Evolutionary conservation across 495 filamentous ascomycete genomes (phyloP).

Genomic region (Hypoxylon subgilvum): DNA sequence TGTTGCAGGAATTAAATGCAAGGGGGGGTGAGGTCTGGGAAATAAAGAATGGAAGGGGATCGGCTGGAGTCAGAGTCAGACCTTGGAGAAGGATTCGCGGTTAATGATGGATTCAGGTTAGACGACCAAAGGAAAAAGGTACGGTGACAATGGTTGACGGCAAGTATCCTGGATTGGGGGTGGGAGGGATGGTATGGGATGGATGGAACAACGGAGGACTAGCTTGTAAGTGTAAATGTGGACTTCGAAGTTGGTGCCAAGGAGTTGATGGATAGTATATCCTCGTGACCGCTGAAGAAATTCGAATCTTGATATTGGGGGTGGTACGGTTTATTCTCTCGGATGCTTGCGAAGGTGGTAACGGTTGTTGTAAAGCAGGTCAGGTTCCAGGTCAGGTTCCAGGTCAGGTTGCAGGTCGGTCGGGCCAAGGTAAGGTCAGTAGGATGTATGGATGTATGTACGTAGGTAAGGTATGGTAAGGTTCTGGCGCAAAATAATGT

Average conservation of each 20-base stretch:
- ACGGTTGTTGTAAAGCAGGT: background rate
- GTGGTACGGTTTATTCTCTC: too few relatives aligned
- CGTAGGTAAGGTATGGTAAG: slow-evolving; percentile 16
- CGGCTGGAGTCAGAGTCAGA: slow-evolving; percentile 26
- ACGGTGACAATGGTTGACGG: slow-evolving; percentile 34
- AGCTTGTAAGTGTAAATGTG: slow-evolving; percentile 34
- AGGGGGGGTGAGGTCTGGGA: slow-evolving; percentile 1
- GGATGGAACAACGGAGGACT: slow-evolving; percentile 27
- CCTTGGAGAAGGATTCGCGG: slow-evolving; percentile 26
- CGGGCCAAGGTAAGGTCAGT: slow-evolving; percentile 10
- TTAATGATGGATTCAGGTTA: slow-evolving; percentile 36
- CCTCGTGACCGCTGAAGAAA: slow-evolving; percentile 36
- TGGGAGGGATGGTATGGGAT: slow-evolving; percentile 9
- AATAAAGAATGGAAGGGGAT: slow-evolving; percentile 27
- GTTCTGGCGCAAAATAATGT: slow-evolving; percentile 36
- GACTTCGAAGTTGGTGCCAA: slow-evolving; percentile 30
- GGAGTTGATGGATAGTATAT: slow-evolving; percentile 25
- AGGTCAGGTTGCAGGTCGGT: background rate
- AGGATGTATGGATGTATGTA: slow-evolving; percentile 8
- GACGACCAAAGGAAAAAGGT: slow-evolving; percentile 21
- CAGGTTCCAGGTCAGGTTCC: background rate
- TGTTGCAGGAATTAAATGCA: slow-evolving; percentile 3
- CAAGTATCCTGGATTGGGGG: slow-evolving; percentile 19
- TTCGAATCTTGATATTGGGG: slow-evolving; percentile 31
- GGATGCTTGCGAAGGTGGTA: background rate